Evolutionary conservation across 2,329 filamentous ascomycete genomes (phyloP).

Genomic region (Clarireedia sp.): DNA sequence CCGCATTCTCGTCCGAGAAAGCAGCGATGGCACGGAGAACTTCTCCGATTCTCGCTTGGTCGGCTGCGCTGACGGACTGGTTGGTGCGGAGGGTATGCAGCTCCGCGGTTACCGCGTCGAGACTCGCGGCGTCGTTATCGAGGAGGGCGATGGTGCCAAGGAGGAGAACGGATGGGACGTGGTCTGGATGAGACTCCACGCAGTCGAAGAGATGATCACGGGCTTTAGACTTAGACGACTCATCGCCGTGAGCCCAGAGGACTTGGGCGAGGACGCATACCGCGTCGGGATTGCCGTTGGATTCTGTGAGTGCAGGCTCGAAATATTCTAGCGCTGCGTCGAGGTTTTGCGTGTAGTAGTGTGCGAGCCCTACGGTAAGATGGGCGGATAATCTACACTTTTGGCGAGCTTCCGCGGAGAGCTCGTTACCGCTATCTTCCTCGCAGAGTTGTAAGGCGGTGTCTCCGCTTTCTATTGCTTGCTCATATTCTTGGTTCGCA

Average conservation of each 20-base stretch:
- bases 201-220: conserved; percentile 72
- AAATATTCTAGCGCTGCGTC: conserved; percentile 72
- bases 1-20: conserved; percentile 41
- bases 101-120: conserved; percentile 74
- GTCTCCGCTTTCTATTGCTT: conserved; percentile 73
- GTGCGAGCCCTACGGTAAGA: conserved; percentile 74
- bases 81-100: conserved; percentile 64
- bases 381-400: conserved; percentile 76
- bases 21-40: conserved; percentile 68
- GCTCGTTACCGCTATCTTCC: conserved; percentile 60
- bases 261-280: conserved; percentile 85
- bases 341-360: conserved; percentile 61
- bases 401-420: conserved; percentile 55
- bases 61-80: conserved; percentile 51
- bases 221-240: conserved; percentile 66
- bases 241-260: conserved; percentile 80
- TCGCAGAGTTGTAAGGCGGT: conserved; percentile 70
- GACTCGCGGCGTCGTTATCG: conserved; percentile 68
- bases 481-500: conserved; percentile 53
- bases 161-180: conserved; percentile 72
- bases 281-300: conserved; percentile 68
- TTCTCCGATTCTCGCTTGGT: conserved; percentile 64
- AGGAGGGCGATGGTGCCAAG: conserved; percentile 78
- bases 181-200: conserved; percentile 64
- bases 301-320: conserved; percentile 70